Evolutionary conservation across 106 monocot species (phyloP).

Genomic region (Chionographis japonica): DNA sequence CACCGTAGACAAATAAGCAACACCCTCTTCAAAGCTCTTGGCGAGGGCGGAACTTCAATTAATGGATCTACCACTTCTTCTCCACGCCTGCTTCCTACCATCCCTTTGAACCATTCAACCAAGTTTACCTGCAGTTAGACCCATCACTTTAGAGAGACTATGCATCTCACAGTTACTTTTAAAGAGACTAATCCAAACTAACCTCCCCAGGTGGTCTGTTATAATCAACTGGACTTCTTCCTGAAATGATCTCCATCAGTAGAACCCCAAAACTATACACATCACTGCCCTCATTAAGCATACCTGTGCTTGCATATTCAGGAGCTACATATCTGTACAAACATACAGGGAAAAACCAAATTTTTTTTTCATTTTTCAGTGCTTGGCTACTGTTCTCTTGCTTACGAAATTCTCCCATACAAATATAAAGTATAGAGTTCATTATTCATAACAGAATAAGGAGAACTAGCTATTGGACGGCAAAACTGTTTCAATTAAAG

Average conservation of each 20-base stretch:
- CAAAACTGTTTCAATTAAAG: background rate
- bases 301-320: constrained; percentile 86
- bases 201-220: constrained; percentile 71
- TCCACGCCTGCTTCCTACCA: constrained; percentile 56
- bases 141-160: background rate
- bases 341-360: background rate
- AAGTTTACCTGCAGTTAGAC: constrained; percentile 57
- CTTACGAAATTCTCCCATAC: too few relatives aligned
- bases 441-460: too few relatives aligned
- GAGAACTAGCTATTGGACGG: too few relatives aligned
- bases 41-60: constrained; percentile 41
- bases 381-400: too few relatives aligned
- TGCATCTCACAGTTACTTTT: background rate
- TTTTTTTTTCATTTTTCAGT: too few relatives aligned
- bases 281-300: constrained; percentile 81
- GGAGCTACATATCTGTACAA: constrained; percentile 82
- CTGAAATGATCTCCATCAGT: constrained; percentile 87
- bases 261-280: constrained; percentile 92
- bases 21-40: constrained; percentile 60
- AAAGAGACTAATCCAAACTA: background rate
- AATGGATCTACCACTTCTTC: constrained; percentile 73
- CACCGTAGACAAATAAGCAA: constrained; percentile 81
- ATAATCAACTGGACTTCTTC: constrained; percentile 79
- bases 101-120: constrained; percentile 88
- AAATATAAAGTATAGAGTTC: too few relatives aligned